Conservation (phyloP, 176 grass and related monocot species). For the Oryza officinalis region DNA sequence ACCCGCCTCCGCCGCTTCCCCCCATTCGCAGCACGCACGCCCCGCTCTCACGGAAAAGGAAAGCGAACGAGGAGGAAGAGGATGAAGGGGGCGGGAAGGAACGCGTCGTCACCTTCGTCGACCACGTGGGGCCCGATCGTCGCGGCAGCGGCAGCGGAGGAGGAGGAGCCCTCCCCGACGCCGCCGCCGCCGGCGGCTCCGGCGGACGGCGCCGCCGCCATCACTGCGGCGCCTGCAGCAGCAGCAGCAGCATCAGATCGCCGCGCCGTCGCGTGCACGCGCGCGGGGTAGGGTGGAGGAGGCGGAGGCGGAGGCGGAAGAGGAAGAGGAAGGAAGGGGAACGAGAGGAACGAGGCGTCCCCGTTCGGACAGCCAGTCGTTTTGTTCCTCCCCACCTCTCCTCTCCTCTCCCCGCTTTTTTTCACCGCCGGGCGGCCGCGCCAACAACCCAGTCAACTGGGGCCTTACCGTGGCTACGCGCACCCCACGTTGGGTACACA, state of each 20-base stretch:
- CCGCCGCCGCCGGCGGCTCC: slow-evolving; percentile 26
- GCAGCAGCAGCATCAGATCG: slow-evolving; percentile 44
- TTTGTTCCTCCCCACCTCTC: slow-evolving; percentile 44
- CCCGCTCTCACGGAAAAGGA: not conserved
- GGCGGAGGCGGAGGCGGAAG: not conserved
- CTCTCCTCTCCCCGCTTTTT: not conserved
- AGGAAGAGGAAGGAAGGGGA: slow-evolving; percentile 29
- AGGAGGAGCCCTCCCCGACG: slow-evolving; percentile 48
- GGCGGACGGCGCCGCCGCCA: slow-evolving; percentile 52
- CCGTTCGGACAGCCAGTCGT: slow-evolving; percentile 75
- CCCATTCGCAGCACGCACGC: not conserved
- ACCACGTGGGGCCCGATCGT: slow-evolving; percentile 44
- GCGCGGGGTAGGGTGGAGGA: not conserved
- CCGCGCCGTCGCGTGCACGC: slow-evolving; percentile 4
- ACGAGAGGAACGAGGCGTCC: slow-evolving; percentile 71
- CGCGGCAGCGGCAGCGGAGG: slow-evolving; percentile 36
- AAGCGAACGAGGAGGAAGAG: not conserved
- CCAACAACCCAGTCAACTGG: slow-evolving; percentile 35
- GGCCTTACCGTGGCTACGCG: not conserved
- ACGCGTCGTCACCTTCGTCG: slow-evolving; percentile 60
- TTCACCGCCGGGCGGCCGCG: slow-evolving; percentile 16
- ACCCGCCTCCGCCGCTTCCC: not conserved
- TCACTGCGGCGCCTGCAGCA: slow-evolving; percentile 17
- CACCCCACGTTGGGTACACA: slow-evolving; percentile 11
- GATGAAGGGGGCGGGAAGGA: not conserved